Conservation (phyloP, 2,329 filamentous ascomycete genomes). For the Fusarium continuum region DNA sequence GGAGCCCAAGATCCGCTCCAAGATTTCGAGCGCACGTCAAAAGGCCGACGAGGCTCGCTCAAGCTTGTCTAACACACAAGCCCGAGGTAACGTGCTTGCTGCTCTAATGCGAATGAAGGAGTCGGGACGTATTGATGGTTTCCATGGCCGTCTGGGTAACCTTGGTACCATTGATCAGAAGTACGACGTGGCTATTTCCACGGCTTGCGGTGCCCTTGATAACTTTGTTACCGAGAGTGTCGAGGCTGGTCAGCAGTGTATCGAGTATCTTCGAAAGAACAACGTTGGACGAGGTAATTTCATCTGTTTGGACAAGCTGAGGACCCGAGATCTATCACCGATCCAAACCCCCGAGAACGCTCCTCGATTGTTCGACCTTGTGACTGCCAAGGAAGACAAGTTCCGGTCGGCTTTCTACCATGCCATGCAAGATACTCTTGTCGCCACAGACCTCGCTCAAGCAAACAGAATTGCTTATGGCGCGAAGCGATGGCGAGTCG, state of each 20-base stretch:
- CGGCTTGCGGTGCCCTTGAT: slow-evolving; percentile 88
- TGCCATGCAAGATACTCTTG: slow-evolving; percentile 92
- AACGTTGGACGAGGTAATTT: slow-evolving; percentile 97
- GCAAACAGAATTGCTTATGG: slow-evolving; percentile 98
- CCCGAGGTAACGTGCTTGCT: slow-evolving; percentile 89
- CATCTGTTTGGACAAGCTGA: slow-evolving; percentile 90
- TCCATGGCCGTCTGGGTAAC: slow-evolving; percentile 94
- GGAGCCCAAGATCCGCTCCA: slow-evolving; percentile 83
- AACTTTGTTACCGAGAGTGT: slow-evolving; percentile 98
- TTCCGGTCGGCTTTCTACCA: slow-evolving; percentile 95
- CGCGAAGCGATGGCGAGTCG: slow-evolving; percentile 91
- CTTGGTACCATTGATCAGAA: slow-evolving; percentile 91
- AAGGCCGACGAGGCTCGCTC: slow-evolving; percentile 96
- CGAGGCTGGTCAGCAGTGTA: slow-evolving; percentile 96
- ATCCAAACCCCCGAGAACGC: slow-evolving; percentile 93
- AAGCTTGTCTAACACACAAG: slow-evolving; percentile 88
- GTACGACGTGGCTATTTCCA: slow-evolving; percentile 98
- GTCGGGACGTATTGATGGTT: slow-evolving; percentile 95
- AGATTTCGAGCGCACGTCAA: slow-evolving; percentile 88
- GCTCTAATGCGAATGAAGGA: slow-evolving; percentile 95
- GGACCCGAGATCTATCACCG: slow-evolving; percentile 77
- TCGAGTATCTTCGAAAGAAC: slow-evolving; percentile 96
- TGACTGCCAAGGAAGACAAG: slow-evolving; percentile 86
- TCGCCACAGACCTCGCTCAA: slow-evolving; percentile 91
- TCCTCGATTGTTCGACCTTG: slow-evolving; percentile 90